These are phyloP conservation scores for Pythium brassicae DNA, from an alignment of 352 stramenopile genomes.

Conservation along the genomic window DNA sequence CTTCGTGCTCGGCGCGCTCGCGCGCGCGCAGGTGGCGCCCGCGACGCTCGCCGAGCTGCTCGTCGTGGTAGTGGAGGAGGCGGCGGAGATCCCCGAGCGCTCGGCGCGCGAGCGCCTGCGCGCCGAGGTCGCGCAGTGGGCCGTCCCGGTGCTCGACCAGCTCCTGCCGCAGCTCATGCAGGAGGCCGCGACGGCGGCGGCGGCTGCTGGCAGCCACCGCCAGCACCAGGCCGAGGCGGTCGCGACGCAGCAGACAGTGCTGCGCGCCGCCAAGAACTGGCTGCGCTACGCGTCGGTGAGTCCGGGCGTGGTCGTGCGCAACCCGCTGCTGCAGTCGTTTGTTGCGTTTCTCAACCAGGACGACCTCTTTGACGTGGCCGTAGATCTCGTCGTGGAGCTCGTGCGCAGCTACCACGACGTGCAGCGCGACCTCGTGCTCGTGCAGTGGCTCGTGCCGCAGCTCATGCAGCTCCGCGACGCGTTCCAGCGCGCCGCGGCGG, in stretches of 20 bases:
- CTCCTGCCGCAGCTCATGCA: slow-evolving; percentile 79
- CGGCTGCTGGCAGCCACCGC: neutral
- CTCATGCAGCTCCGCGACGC: slow-evolving; percentile 55
- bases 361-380: slow-evolving; percentile 79
- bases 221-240: slow-evolving; percentile 18
- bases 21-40: slow-evolving; percentile 25
- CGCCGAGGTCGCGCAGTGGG: slow-evolving; percentile 59
- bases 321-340: slow-evolving; percentile 66
- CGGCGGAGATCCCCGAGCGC: slow-evolving; percentile 46
- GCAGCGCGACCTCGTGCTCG: slow-evolving; percentile 40
- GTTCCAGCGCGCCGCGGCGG: slow-evolving; percentile 43
- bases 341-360: slow-evolving; percentile 57
- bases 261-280: slow-evolving; percentile 61
- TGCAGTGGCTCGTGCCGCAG: slow-evolving; percentile 76
- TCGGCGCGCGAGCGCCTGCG: slow-evolving; percentile 43
- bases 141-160: slow-evolving; percentile 43
- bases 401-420: slow-evolving; percentile 56
- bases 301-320: slow-evolving; percentile 41
- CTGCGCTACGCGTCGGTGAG: slow-evolving; percentile 48
- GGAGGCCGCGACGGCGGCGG: slow-evolving; percentile 27
- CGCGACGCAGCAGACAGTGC: slow-evolving; percentile 48
- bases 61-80: slow-evolving; percentile 68
- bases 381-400: slow-evolving; percentile 81
- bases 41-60: slow-evolving; percentile 51
- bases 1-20: slow-evolving; percentile 52